Percentiles rank a stretch among this genome's conserved stretches.
Evolutionary conservation across 148 eudicot species (phyloP).

Genomic region (Rhododendron henanense): DNA sequence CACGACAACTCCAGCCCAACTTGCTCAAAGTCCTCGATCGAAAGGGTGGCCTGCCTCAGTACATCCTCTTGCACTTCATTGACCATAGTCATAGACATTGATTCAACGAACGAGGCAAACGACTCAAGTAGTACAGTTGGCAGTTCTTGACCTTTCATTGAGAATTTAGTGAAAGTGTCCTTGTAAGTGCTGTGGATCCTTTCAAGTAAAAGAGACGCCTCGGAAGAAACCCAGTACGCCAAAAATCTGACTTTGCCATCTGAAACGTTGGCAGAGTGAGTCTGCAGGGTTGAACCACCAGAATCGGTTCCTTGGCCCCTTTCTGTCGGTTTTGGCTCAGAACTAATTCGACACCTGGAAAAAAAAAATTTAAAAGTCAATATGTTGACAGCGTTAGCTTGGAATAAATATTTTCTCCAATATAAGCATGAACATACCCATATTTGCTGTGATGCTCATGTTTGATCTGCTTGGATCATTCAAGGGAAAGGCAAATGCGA

Average conservation of each 20-base stretch:
- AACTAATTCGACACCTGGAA: not conserved
- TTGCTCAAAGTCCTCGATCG: not conserved
- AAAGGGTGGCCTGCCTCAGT: not conserved
- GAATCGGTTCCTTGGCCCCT: not conserved
- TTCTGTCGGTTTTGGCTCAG: not conserved
- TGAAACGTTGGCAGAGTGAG: not conserved
- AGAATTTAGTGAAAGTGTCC: not conserved
- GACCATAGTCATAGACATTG: not conserved
- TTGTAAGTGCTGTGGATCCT: not conserved
- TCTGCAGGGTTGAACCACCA: not conserved
- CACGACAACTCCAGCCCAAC: not conserved
- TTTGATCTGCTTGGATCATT: not conserved
- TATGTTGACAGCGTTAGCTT: not conserved
- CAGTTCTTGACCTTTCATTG: not conserved
- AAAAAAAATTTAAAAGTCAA: not conserved
- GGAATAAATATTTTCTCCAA: not conserved
- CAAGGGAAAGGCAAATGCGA: not conserved
- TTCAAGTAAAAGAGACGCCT: not conserved
- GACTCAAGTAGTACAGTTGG: not conserved
- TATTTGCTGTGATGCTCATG: not conserved
- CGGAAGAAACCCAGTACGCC: constrained; percentile 1
- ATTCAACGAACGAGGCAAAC: not conserved
- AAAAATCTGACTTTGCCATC: not conserved
- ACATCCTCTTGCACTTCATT: not conserved
- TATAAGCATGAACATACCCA: not conserved